A percentile compares a stretch with the other conserved stretches of the same genome.
phyloP scores from a whole-genome alignment of 176 grass and related monocot species.

The Urochloa ruziziensis region DNA sequence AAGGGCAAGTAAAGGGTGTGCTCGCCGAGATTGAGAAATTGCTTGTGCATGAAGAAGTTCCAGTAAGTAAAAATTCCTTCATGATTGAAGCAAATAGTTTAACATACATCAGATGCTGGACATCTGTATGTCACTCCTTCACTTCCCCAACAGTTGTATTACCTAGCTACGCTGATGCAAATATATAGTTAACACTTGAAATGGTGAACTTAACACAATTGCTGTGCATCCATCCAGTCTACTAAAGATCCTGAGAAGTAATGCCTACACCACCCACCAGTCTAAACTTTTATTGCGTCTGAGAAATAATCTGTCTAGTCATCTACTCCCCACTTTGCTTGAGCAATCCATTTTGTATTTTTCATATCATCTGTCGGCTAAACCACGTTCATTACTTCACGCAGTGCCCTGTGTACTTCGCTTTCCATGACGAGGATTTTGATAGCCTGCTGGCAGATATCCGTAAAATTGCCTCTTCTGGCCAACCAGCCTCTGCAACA shows the following conservation, averaged over 20 bases:
- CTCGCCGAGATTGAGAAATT: slow-evolving; percentile 73
- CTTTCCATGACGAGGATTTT: slow-evolving; percentile 64
- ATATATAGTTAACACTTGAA: background rate
- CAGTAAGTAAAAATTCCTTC: slow-evolving; percentile 43
- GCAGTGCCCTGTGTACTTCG: slow-evolving; percentile 97
- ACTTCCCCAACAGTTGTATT: background rate
- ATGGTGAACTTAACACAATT: background rate
- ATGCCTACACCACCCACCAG: background rate
- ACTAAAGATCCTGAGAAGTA: background rate
- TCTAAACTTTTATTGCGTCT: background rate
- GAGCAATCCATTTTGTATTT: background rate
- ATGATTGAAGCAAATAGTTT: background rate
- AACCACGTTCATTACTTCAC: slow-evolving; percentile 27
- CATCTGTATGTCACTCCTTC: background rate
- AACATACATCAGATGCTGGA: background rate
- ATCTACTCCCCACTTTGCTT: background rate
- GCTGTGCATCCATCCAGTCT: slow-evolving; percentile 10
- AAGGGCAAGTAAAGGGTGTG: slow-evolving; percentile 41
- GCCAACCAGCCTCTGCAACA: slow-evolving; percentile 71
- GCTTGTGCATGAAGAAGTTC: slow-evolving; percentile 70
- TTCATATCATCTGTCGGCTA: background rate
- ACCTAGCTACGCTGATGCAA: background rate
- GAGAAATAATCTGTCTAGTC: background rate
- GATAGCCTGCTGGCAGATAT: slow-evolving; percentile 74
- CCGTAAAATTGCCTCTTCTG: slow-evolving; percentile 63